Evolutionary conservation across 768 basidiomycete genomes (phyloP).

Genomic region (Panaeolus papilionaceus): DNA sequence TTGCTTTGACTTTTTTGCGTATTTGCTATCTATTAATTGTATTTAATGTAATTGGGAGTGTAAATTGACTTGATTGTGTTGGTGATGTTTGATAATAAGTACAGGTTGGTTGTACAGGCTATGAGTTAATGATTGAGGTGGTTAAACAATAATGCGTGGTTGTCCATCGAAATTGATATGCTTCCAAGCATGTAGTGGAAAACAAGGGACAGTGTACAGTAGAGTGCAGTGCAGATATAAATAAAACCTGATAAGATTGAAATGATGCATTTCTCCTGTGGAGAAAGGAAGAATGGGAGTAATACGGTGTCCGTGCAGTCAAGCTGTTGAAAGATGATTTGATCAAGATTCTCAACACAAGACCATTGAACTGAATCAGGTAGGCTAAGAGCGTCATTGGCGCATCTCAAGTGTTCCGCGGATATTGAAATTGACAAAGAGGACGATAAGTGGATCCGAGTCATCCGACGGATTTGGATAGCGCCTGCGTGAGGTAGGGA

Average conservation of each 20-base stretch:
- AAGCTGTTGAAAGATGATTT: neutral
- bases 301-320: neutral
- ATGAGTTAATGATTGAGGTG: neutral
- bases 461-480: neutral
- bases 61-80: neutral
- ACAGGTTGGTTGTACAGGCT: neutral
- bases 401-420: neutral
- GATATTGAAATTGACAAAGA: neutral
- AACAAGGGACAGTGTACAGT: too few relatives aligned
- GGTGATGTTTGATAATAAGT: neutral
- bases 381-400: neutral
- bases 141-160: neutral
- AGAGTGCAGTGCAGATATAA: neutral
- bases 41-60: neutral
- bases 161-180: neutral
- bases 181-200: neutral
- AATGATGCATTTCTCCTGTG: too few relatives aligned
- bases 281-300: too few relatives aligned
- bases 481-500: neutral
- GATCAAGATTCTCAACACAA: neutral
- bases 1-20: neutral
- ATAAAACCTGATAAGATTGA: too few relatives aligned
- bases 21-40: slow-evolving; percentile 4
- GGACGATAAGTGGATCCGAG: neutral
- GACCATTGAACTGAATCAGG: neutral